These are phyloP conservation scores for Torrubiellomyces zombiae DNA, from an alignment of 2,329 filamentous ascomycete species.

Conservation along the genomic window DNA sequence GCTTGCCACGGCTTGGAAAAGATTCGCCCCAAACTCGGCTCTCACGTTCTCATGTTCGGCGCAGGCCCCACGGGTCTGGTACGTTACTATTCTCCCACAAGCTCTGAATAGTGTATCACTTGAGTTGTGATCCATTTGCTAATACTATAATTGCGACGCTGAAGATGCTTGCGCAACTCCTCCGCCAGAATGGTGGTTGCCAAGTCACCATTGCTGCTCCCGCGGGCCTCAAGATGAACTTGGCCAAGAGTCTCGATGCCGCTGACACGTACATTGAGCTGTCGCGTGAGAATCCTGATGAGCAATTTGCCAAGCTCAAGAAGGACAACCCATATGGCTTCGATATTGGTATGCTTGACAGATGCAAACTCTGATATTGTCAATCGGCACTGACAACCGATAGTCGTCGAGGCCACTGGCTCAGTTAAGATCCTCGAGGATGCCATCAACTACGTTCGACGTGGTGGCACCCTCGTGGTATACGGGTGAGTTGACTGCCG, in stretches of 20 bases:
- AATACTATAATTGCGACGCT: constrained; percentile 1
- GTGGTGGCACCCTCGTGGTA: constrained; percentile 54
- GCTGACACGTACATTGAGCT: constrained; percentile 38
- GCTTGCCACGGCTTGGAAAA: constrained; percentile 55
- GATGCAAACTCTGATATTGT: neutral
- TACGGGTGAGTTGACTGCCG: constrained; percentile 27
- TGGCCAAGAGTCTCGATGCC: constrained; percentile 40
- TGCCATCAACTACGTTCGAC: constrained; percentile 53
- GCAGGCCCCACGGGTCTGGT: constrained; percentile 50
- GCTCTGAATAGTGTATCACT: no score
- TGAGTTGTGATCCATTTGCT: neutral
- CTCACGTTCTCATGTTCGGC: constrained; percentile 48
- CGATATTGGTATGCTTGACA: constrained; percentile 34
- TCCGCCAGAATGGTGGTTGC: constrained; percentile 49
- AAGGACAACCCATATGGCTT: constrained; percentile 54
- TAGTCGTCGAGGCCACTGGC: constrained; percentile 52
- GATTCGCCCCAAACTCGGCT: constrained; percentile 49
- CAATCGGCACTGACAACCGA: constrained; percentile 5
- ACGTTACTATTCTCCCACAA: no score
- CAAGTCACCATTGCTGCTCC: constrained; percentile 55
- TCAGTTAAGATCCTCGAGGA: constrained; percentile 52
- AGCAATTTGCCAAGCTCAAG: constrained; percentile 46
- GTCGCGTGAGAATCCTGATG: constrained; percentile 34
- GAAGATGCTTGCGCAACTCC: constrained; percentile 43
- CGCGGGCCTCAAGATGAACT: constrained; percentile 51